Evolutionary conservation across 2,329 filamentous ascomycete genomes (phyloP).

Genomic region (Xylariaceae sp.): DNA sequence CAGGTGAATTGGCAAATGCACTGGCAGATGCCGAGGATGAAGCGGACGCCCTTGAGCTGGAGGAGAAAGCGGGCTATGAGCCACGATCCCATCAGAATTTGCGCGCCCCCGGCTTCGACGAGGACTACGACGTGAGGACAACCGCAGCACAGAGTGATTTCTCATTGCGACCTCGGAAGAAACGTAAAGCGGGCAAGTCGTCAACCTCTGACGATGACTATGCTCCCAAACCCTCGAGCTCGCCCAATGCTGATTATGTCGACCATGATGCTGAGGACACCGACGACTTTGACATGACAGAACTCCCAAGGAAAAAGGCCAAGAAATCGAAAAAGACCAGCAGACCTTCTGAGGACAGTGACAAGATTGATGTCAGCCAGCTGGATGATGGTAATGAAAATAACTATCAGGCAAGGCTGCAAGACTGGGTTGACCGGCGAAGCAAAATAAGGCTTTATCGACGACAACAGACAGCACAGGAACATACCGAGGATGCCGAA

Average conservation of each 20-base stretch:
- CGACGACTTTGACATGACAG: constrained; percentile 35
- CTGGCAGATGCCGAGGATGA: constrained; percentile 81
- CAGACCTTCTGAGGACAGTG: constrained; percentile 29
- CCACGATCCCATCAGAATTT: constrained; percentile 68
- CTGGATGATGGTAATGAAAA: constrained; percentile 88
- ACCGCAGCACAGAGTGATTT: constrained; percentile 47
- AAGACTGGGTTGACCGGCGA: constrained; percentile 67
- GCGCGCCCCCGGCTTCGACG: constrained; percentile 67
- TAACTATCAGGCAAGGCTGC: constrained; percentile 71
- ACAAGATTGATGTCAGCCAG: constrained; percentile 45
- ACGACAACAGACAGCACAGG: constrained; percentile 32
- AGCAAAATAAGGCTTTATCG: constrained; percentile 49
- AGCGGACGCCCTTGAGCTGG: constrained; percentile 47
- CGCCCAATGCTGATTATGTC: constrained; percentile 25
- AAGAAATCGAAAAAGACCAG: constrained; percentile 24
- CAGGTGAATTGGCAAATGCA: constrained; percentile 70
- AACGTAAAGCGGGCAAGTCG: constrained; percentile 36
- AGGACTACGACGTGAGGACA: constrained; percentile 36
- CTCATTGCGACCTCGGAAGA: constrained; percentile 55
- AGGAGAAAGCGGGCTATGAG: constrained; percentile 39
- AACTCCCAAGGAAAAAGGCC: constrained; percentile 37
- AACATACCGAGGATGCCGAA: constrained; percentile 36
- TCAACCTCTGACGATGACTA: constrained; percentile 43
- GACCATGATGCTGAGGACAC: constrained; percentile 32
- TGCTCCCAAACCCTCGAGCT: constrained; percentile 29